phyloP scores from a whole-genome alignment of 1,284 basidiomycete genomes.

The Puccinia novopanici region DNA sequence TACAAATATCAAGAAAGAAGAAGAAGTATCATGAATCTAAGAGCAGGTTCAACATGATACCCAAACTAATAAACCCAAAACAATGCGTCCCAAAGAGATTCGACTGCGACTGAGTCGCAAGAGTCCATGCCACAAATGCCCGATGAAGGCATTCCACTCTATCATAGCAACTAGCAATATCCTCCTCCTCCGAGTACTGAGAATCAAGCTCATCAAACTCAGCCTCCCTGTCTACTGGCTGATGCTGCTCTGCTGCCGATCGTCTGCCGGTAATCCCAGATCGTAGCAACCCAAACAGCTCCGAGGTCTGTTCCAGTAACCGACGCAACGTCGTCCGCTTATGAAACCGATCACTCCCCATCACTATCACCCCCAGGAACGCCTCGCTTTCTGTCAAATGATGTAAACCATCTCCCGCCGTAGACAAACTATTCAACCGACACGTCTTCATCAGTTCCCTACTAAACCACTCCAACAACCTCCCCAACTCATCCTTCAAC shows the following conservation, averaged over 20 bases:
- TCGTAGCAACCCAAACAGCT: neutral
- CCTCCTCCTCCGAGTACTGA: neutral
- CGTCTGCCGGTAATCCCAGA: neutral
- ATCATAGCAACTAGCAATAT: too few species aligned
- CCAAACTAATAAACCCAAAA: constrained; percentile 42
- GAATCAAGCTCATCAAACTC: neutral
- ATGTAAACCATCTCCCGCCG: neutral
- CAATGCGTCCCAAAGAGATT: constrained; percentile 42
- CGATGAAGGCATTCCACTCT: too few species aligned
- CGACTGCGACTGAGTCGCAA: neutral
- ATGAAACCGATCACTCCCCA: constrained; percentile 3
- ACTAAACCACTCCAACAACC: constrained; percentile 9
- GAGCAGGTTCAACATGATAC: constrained; percentile 2
- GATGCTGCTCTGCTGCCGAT: neutral
- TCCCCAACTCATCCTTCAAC: too few species aligned
- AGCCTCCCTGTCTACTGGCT: neutral
- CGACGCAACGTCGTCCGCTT: constrained; percentile 13
- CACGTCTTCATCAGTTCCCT: constrained; percentile 36
- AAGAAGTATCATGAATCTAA: neutral
- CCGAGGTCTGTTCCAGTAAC: constrained; percentile 20
- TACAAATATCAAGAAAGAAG: too few species aligned
- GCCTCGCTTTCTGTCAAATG: constrained; percentile 45
- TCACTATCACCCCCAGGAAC: constrained; percentile 28
- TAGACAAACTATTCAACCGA: constrained; percentile 35
- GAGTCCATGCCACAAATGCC: constrained; percentile 28